Evolutionary conservation across 2,329 filamentous ascomycete genomes (phyloP), one percentile per base, ranked within the genome.

Genomic region (Pseudonectria foliicola): DNA sequence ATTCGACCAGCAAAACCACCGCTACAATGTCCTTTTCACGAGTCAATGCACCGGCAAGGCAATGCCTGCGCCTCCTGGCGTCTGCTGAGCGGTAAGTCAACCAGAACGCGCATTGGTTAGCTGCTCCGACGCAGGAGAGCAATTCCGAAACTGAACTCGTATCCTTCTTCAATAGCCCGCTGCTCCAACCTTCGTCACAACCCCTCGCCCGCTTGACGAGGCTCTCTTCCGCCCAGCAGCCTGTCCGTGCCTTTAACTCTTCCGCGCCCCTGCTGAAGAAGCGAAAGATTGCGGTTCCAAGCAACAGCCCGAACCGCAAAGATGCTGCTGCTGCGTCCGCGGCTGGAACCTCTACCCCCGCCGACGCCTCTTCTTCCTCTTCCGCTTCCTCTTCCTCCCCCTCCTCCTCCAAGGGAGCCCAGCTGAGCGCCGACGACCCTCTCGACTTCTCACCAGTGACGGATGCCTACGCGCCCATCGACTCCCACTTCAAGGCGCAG

Each of bases 391-490:
- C 52, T 6, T 16, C 46, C 27, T 27, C 46, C 23, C 33, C 49
- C 14, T 39, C 52, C 11, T 43, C 47, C 13, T 35, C 46, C 11
- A 45, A 47, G 28, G 44, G 35, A 28, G 37, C 46, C 27, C 45
- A 56, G 13, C 53, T 66, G 13, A 51, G 61, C 49, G 53, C 61
- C 4, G 54, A 62, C 15, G 61, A 72, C 25, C 69, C 68, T 10
- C 64, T 70, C 51, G 60, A 74, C 59, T 64, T 74, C 45, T 59
- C 62, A 35, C 61, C 71, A 54, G 60, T 75, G 14, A 49, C 52
- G n/a, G 60, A 62, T n/a, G 66, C 65, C 15, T 63, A 67, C 39
- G 42, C 48, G 13, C 56, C 60, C 39, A 54, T 63, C 27, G 64
- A 66, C 36, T 51, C 57, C 34, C 64, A 67, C 55, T 70, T 63